Conservation (phyloP, 768 basidiomycete genomes). For the Psilocybe cubensis region DNA sequence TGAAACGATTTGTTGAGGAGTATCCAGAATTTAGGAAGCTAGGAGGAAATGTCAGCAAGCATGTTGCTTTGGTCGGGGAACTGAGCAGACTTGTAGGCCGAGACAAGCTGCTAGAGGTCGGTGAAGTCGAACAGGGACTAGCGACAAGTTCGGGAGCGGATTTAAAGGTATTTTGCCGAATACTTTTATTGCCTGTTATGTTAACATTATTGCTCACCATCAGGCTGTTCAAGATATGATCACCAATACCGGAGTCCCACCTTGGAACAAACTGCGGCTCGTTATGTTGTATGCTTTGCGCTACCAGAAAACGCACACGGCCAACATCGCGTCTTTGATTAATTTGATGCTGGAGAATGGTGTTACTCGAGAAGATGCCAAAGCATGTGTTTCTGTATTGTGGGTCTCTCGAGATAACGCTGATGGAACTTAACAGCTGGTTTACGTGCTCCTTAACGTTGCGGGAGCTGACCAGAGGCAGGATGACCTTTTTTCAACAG, state of each 20-base stretch:
- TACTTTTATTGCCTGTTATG: not conserved
- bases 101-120: conserved; percentile 85
- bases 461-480: conserved; percentile 96
- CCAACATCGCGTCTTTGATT: conserved; percentile 80
- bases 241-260: conserved; percentile 63
- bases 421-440: conserved; percentile 58
- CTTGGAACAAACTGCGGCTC: conserved; percentile 85
- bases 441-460: conserved; percentile 90
- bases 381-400: conserved; percentile 40
- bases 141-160: conserved; percentile 92
- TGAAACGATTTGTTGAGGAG: conserved; percentile 98
- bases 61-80: conserved; percentile 96
- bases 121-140: conserved; percentile 95
- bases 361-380: conserved; percentile 75
- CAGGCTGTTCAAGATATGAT: conserved; percentile 87
- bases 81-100: conserved; percentile 87
- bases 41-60: conserved; percentile 98
- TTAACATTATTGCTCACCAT: not conserved
- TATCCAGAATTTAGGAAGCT: conserved; percentile 97
- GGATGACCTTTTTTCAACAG: conserved; percentile 95
- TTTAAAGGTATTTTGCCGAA: conserved; percentile 63
- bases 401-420: not conserved
- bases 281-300: conserved; percentile 93
- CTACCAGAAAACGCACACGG: conserved; percentile 88
- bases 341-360: conserved; percentile 78